Evolutionary conservation across 2,329 filamentous ascomycete species (phyloP).

Genomic region (Xenoacremonium recifei): DNA sequence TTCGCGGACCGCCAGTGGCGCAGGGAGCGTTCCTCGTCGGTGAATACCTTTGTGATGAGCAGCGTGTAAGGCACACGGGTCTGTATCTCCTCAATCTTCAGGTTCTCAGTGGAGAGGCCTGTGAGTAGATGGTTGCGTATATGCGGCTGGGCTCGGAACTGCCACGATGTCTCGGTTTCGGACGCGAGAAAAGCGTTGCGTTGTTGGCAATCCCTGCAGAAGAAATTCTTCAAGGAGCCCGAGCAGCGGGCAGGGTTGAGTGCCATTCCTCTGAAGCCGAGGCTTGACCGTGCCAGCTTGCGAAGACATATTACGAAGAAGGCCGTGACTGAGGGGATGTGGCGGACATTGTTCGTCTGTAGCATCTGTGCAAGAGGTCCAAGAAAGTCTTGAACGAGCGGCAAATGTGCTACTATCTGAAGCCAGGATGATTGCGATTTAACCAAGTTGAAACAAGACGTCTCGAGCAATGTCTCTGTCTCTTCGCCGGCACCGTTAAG

Average conservation of each 20-base stretch:
- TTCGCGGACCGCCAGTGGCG: too few species aligned
- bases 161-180: not conserved
- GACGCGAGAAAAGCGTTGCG: not conserved
- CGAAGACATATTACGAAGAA: constrained; percentile 3
- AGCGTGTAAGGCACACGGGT: too few species aligned
- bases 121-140: too few species aligned
- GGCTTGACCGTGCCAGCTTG: too few species aligned
- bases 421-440: constrained; percentile 1
- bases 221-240: too few species aligned
- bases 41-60: too few species aligned
- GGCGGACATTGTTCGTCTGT: not conserved
- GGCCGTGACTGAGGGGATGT: not conserved
- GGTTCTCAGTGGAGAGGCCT: too few species aligned
- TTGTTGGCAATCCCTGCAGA: not conserved
- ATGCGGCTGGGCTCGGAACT: too few species aligned
- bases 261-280: too few species aligned
- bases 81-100: too few species aligned
- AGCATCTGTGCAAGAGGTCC: not conserved
- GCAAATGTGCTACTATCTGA: not conserved
- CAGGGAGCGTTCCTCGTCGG: too few species aligned
- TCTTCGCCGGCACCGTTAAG: constrained; percentile 2
- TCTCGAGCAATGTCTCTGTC: constrained; percentile 2
- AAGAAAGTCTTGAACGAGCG: not conserved
- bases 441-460: constrained; percentile 1
- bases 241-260: too few species aligned